These are phyloP conservation scores for Solanum okadae DNA, from an alignment of 257 asterid species.

Conservation along the genomic window DNA sequence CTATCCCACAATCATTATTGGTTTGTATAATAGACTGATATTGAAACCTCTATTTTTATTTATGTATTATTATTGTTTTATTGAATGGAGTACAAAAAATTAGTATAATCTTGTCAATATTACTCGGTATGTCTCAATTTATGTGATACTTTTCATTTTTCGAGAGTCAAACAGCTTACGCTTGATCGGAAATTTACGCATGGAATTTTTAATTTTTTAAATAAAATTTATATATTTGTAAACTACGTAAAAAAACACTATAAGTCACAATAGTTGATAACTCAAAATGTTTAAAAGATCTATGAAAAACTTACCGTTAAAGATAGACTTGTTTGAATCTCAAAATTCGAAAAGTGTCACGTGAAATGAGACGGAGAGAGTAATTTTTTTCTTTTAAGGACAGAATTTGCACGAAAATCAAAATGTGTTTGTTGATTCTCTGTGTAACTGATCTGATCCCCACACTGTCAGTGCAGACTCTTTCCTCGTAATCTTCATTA, in stretches of 20 bases:
- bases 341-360: fast-evolving
- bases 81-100: neutral
- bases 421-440: neutral
- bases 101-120: too few relatives aligned
- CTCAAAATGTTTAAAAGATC: fast-evolving
- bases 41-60: neutral
- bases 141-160: too few relatives aligned
- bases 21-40: too few relatives aligned
- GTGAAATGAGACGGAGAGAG: too few relatives aligned
- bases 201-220: fast-evolving
- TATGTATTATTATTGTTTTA: neutral
- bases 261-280: too few relatives aligned
- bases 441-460: neutral
- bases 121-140: too few relatives aligned
- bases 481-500: neutral
- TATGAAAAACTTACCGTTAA: too few relatives aligned
- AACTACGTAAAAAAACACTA: too few relatives aligned
- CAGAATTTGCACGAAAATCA: neutral
- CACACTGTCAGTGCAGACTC: neutral
- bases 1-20: neutral
- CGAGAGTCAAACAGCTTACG: too few relatives aligned
- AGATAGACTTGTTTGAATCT: fast-evolving
- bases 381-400: neutral
- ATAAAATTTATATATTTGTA: too few relatives aligned
- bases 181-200: too few relatives aligned